Conservation (phyloP, 2,329 filamentous ascomycete genomes). For the Pseudovirgaria hyperparasitica region DNA sequence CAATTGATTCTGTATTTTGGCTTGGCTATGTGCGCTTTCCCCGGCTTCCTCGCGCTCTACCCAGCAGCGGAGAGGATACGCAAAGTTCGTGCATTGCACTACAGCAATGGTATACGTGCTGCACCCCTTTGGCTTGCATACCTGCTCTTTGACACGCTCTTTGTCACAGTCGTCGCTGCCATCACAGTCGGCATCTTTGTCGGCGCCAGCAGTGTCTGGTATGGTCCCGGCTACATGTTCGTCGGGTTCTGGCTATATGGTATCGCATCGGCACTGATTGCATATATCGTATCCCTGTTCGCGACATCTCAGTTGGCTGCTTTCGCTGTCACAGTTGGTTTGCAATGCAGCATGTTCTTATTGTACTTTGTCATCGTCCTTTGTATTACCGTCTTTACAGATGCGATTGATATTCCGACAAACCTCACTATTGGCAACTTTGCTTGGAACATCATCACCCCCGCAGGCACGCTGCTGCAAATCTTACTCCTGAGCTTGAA, state of each 20-base stretch:
- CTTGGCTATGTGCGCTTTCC: slow-evolving; percentile 64
- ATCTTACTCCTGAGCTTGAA: slow-evolving; percentile 69
- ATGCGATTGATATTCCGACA: background rate
- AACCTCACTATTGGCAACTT: slow-evolving; percentile 62
- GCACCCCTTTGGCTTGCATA: slow-evolving; percentile 80
- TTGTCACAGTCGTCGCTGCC: slow-evolving; percentile 55
- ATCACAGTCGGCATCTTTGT: slow-evolving; percentile 58
- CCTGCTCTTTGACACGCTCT: slow-evolving; percentile 62
- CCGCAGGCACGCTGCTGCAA: slow-evolving; percentile 62
- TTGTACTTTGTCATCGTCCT: slow-evolving; percentile 37
- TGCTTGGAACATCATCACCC: slow-evolving; percentile 59
- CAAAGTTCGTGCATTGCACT: slow-evolving; percentile 74
- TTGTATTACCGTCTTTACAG: no score
- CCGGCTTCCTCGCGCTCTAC: slow-evolving; percentile 80
- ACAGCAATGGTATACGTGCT: slow-evolving; percentile 78
- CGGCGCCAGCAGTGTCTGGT: slow-evolving; percentile 50
- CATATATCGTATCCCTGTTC: slow-evolving; percentile 73
- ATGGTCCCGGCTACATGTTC: slow-evolving; percentile 69
- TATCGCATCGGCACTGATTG: slow-evolving; percentile 59
- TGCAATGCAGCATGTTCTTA: slow-evolving; percentile 47
- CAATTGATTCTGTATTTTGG: slow-evolving; percentile 75
- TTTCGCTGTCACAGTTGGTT: slow-evolving; percentile 70
- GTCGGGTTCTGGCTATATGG: slow-evolving; percentile 71
- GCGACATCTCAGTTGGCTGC: slow-evolving; percentile 67
- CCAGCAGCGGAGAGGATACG: slow-evolving; percentile 71